These are phyloP conservation scores for Linnemannia exigua DNA, from an alignment of 192 early-diverging fungal genomes.

Conservation along the genomic window DNA sequence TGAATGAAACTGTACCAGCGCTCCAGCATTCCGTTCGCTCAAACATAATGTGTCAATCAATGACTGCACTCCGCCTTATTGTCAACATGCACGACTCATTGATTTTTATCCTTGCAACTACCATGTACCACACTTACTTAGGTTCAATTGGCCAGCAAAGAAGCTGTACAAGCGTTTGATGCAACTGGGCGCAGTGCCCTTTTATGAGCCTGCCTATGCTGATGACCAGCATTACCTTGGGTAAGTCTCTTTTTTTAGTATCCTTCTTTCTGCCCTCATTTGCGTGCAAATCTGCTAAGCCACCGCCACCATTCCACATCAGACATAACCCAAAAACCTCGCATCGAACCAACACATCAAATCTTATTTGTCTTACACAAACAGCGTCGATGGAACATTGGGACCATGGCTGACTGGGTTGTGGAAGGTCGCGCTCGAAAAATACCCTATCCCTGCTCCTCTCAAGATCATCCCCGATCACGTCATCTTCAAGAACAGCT, in stretches of 20 bases:
- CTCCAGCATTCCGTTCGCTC: not conserved
- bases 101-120: not conserved
- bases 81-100: not conserved
- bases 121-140: conserved; percentile 22
- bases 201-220: conserved; percentile 85
- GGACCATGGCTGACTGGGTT: conserved; percentile 89
- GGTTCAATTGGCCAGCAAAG: conserved; percentile 95
- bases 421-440: conserved; percentile 76
- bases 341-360: too few species aligned
- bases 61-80: not conserved
- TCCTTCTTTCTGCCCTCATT: not conserved
- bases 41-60: not conserved
- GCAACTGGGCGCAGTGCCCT: conserved; percentile 85
- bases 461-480: conserved; percentile 67
- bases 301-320: not conserved
- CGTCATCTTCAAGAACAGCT: conserved; percentile 58
- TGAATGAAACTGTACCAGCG: not conserved
- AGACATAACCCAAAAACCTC: too few species aligned
- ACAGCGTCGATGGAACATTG: conserved; percentile 86
- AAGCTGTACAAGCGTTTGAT: conserved; percentile 88
- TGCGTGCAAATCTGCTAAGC: not conserved
- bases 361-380: not conserved
- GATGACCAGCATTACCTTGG: conserved; percentile 98
- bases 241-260: conserved; percentile 57
- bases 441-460: conserved; percentile 73